Evolutionary conservation across 2,329 filamentous ascomycete species (phyloP).

Genomic region (Emmonsia crescens): DNA sequence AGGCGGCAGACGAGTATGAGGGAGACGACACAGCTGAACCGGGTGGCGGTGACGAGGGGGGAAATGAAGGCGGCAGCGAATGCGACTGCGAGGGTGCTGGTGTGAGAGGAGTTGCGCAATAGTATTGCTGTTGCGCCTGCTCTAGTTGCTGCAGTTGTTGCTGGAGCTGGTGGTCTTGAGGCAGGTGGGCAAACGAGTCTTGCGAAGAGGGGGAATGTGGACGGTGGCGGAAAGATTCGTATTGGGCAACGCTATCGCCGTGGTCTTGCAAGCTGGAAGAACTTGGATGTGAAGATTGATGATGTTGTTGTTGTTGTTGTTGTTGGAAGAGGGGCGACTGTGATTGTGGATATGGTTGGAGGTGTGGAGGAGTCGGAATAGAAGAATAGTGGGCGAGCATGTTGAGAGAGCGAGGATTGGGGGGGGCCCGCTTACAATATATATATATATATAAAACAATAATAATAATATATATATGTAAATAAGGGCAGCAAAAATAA

Average conservation of each 20-base stretch:
- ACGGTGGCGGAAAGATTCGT: neutral
- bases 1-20: constrained; percentile 10
- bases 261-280: neutral
- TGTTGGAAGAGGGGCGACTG: neutral
- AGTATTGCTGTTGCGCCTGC: constrained; percentile 3
- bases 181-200: neutral
- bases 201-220: neutral
- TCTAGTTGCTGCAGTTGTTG: constrained; percentile 8
- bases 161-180: neutral
- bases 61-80: constrained; percentile 4
- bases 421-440: neutral
- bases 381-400: constrained; percentile 5
- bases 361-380: neutral
- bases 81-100: constrained; percentile 8
- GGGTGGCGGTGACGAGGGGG: neutral
- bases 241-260: neutral
- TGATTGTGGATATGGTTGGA: neutral
- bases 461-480: neutral
- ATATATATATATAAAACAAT: neutral
- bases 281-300: neutral
- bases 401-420: neutral
- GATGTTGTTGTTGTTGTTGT: neutral
- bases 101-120: constrained; percentile 8
- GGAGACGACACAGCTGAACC: constrained; percentile 7
- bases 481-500: neutral